Conservation (phyloP, 306 rosid genomes). For the Lupinus albus region DNA sequence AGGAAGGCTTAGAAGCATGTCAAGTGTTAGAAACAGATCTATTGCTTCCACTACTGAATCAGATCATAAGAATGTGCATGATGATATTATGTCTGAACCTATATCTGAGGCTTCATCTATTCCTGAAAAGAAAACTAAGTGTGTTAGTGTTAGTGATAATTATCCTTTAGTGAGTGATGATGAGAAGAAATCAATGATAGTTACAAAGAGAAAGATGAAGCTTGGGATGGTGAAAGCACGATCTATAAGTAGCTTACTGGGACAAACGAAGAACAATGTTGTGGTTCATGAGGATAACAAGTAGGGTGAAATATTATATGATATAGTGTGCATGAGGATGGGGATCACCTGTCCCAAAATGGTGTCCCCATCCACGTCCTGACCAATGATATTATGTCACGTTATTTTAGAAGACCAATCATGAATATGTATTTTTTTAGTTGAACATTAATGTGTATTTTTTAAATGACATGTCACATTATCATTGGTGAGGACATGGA, state of each 20-base stretch:
- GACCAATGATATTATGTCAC: too few species aligned
- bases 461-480: too few species aligned
- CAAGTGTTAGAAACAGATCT: slow-evolving; percentile 67
- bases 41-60: slow-evolving; percentile 4
- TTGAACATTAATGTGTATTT: too few species aligned
- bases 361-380: too few species aligned
- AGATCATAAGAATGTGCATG: slow-evolving; percentile 23
- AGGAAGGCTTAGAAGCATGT: slow-evolving; percentile 85
- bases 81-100: neutral
- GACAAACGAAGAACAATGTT: slow-evolving; percentile 52
- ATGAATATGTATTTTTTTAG: too few species aligned
- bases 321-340: slow-evolving; percentile 12
- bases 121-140: slow-evolving; percentile 27
- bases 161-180: neutral
- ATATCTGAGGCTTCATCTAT: slow-evolving; percentile 14
- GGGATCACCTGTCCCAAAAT: too few species aligned
- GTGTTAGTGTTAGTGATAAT: neutral
- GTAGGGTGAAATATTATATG: slow-evolving; percentile 26
- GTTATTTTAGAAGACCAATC: too few species aligned
- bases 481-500: too few species aligned
- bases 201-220: slow-evolving; percentile 53
- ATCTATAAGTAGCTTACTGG: slow-evolving; percentile 84
- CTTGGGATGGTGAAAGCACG: slow-evolving; percentile 89
- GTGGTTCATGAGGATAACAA: slow-evolving; percentile 27
- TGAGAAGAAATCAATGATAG: slow-evolving; percentile 27